Evolutionary conservation across 2,329 filamentous ascomycete genomes (phyloP).

Genomic region (Parafenestella ontariensis): DNA sequence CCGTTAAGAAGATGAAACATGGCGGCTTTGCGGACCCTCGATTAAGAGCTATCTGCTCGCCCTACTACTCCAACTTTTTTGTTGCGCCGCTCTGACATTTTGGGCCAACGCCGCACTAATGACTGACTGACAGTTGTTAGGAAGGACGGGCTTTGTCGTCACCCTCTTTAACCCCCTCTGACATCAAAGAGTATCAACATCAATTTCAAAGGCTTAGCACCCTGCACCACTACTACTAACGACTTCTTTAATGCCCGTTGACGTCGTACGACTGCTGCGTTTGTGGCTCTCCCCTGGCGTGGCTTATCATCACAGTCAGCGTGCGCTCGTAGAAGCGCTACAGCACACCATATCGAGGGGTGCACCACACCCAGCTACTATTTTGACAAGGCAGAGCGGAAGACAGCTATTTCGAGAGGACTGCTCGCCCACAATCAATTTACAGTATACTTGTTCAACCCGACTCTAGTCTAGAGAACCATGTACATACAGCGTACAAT

Average conservation of each 20-base stretch:
- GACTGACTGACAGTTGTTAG: too few species aligned
- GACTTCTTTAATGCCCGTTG: neutral
- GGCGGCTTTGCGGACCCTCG: too few species aligned
- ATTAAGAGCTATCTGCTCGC: too few species aligned
- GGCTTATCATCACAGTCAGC: conserved; percentile 9
- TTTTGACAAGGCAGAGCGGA: conserved; percentile 1
- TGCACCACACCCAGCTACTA: neutral
- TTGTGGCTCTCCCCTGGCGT: neutral
- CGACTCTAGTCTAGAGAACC: neutral
- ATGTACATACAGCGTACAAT: neutral
- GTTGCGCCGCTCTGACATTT: too few species aligned
- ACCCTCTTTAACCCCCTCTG: too few species aligned
- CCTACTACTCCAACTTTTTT: too few species aligned
- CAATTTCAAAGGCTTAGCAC: too few species aligned
- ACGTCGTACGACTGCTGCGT: neutral
- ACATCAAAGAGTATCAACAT: too few species aligned
- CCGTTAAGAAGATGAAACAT: too few species aligned
- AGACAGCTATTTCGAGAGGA: conserved; percentile 8
- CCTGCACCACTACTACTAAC: neutral
- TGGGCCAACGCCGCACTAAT: too few species aligned
- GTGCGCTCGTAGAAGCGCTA: neutral
- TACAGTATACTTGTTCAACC: neutral
- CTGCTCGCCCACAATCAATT: conserved; percentile 5
- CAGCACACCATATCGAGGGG: neutral
- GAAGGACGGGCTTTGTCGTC: too few species aligned